Percentiles rank a stretch among this genome's conserved stretches.
Evolutionary conservation across 306 rosid species (phyloP).

Genomic region (Herpetospermum pedunculosum): DNA sequence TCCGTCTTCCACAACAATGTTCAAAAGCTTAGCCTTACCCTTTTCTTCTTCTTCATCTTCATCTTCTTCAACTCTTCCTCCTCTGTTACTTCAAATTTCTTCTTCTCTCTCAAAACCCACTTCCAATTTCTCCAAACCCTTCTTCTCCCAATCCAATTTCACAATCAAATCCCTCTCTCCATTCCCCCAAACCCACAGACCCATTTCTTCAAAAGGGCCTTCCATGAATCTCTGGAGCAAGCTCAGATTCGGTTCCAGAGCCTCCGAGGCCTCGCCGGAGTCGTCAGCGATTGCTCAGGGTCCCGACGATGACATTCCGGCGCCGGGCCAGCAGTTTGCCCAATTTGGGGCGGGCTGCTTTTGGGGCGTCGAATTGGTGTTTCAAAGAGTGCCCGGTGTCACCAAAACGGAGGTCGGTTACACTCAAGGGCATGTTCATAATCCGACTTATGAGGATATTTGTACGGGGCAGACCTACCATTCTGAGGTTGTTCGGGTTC

Average conservation of each 20-base stretch:
- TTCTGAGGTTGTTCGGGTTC: slow-evolving; percentile 77
- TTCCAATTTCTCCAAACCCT: slow-evolving; percentile 13
- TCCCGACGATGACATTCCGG: slow-evolving; percentile 69
- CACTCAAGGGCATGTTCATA: slow-evolving; percentile 58
- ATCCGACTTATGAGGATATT: slow-evolving; percentile 73
- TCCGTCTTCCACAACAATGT: slow-evolving; percentile 27
- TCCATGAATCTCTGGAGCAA: slow-evolving; percentile 70
- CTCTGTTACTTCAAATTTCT: slow-evolving; percentile 18
- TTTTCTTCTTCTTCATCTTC: slow-evolving; percentile 21
- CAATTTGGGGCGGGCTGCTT: slow-evolving; percentile 96
- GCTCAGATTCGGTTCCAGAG: slow-evolving; percentile 61
- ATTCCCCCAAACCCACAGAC: slow-evolving; percentile 27
- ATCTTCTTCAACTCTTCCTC: slow-evolving; percentile 25
- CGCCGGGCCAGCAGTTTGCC: slow-evolving; percentile 74
- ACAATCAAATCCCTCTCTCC: slow-evolving; percentile 16
- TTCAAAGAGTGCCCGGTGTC: slow-evolving; percentile 80
- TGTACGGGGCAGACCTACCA: slow-evolving; percentile 61
- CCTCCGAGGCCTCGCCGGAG: slow-evolving; percentile 32
- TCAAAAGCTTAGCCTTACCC: slow-evolving; percentile 28
- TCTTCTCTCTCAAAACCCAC: slow-evolving; percentile 24
- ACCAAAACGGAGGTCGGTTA: slow-evolving; percentile 85
- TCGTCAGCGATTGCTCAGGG: slow-evolving; percentile 59
- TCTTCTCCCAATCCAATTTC: slow-evolving; percentile 24
- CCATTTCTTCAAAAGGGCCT: slow-evolving; percentile 21
- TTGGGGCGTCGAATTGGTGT: slow-evolving; percentile 91